Percentiles rank a stretch among this genome's conserved stretches.
Evolutionary conservation across 164 flowering plant genomes (phyloP).

Genomic region (Piper betle): DNA sequence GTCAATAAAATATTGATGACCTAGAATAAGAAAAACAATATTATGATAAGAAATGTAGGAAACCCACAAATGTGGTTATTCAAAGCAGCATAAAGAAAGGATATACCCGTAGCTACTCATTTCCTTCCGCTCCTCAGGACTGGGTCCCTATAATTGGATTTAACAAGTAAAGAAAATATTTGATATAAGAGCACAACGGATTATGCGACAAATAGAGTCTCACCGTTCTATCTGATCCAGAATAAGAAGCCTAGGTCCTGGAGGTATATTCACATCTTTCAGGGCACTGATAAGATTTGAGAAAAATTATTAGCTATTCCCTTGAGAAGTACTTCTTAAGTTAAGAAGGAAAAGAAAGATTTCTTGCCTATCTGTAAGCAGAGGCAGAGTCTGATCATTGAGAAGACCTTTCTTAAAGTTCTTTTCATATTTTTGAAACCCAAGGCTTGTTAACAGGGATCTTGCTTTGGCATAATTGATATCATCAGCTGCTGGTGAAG

Average conservation of each 20-base stretch:
- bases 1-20: no score
- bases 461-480: slow-evolving; percentile 44
- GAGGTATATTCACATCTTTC: slow-evolving; percentile 81
- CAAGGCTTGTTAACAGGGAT: slow-evolving; percentile 56
- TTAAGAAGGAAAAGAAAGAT: neutral
- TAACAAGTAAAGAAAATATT: slow-evolving; percentile 1
- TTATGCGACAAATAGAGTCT: neutral
- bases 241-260: slow-evolving; percentile 92
- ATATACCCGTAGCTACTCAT: neutral
- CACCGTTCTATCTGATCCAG: slow-evolving; percentile 78
- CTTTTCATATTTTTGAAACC: slow-evolving; percentile 76
- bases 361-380: slow-evolving; percentile 72
- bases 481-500: slow-evolving; percentile 61
- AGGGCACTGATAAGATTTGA: slow-evolving; percentile 57
- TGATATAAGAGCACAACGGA: neutral
- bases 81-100: no score
- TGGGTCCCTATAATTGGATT: slow-evolving; percentile 32
- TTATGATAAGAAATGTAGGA: no score
- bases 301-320: neutral
- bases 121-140: slow-evolving; percentile 26
- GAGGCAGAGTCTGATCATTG: slow-evolving; percentile 67
- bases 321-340: no score
- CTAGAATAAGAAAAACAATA: no score
- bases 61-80: no score
- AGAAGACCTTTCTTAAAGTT: slow-evolving; percentile 82